Conservation (phyloP, 1,284 basidiomycete genomes). For the Kalmanozyma brasiliensis region DNA sequence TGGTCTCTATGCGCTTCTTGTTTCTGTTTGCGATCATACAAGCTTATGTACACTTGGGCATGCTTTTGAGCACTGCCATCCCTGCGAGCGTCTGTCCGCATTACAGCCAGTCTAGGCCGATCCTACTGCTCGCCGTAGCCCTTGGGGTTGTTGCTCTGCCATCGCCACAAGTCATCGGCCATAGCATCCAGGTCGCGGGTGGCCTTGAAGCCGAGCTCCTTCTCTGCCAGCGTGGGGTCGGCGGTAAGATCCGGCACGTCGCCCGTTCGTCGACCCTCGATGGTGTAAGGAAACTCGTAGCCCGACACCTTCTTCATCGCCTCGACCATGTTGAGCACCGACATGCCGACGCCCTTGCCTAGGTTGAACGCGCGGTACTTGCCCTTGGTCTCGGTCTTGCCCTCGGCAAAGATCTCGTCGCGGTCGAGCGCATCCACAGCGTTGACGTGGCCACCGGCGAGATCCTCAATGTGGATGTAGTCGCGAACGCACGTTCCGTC, state of each 20-base stretch:
- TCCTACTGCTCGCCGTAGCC: slow-evolving; percentile 63
- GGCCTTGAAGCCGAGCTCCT: slow-evolving; percentile 93
- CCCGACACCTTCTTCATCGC: slow-evolving; percentile 94
- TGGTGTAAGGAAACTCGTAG: slow-evolving; percentile 80
- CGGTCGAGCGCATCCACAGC: slow-evolving; percentile 85
- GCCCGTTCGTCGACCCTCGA: slow-evolving; percentile 85
- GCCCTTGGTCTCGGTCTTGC: slow-evolving; percentile 68
- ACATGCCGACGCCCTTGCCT: slow-evolving; percentile 90
- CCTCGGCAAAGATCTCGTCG: slow-evolving; percentile 71
- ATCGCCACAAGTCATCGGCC: slow-evolving; percentile 66
- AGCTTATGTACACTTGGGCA: too few species aligned
- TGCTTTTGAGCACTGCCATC: background rate
- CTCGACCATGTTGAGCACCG: slow-evolving; percentile 91
- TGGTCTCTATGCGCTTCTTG: background rate
- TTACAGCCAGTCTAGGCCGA: too few species aligned
- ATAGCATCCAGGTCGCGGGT: slow-evolving; percentile 68
- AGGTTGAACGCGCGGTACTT: slow-evolving; percentile 94
- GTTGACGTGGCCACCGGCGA: slow-evolving; percentile 90
- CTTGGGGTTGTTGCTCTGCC: slow-evolving; percentile 69
- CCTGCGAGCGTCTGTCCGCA: too few species aligned
- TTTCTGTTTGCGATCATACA: too few species aligned
- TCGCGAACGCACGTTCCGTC: slow-evolving; percentile 86
- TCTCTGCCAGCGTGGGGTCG: slow-evolving; percentile 88
- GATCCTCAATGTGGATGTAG: slow-evolving; percentile 96
- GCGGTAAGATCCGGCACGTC: slow-evolving; percentile 98